Evolutionary conservation across 441 rosid genomes (phyloP).

Genomic region (Erodium moschatum): DNA sequence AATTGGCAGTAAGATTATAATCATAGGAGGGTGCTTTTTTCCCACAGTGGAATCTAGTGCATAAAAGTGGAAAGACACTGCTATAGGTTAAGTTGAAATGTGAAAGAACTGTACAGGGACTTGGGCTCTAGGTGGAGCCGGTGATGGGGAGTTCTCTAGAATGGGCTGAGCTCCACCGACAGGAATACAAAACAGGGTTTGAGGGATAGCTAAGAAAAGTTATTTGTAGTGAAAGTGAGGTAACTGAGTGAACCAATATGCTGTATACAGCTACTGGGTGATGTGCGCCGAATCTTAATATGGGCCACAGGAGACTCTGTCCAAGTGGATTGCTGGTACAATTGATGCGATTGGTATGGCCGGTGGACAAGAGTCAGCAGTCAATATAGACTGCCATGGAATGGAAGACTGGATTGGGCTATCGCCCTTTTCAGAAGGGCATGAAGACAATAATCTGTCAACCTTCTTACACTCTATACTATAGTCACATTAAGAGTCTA

Average conservation of each 20-base stretch:
- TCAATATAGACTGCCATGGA: slow-evolving; percentile 22
- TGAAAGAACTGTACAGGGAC: neutral
- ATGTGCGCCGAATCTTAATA: neutral
- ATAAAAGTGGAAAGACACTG: neutral
- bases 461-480: neutral
- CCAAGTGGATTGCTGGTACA: slow-evolving; percentile 20
- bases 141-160: neutral
- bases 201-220: slow-evolving; percentile 8
- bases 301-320: neutral
- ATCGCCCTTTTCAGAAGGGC: slow-evolving; percentile 13
- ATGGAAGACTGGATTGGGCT: slow-evolving; percentile 11
- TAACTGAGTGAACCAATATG: neutral
- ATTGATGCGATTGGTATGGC: slow-evolving; percentile 15
- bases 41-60: neutral
- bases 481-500: slow-evolving; percentile 3
- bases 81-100: slow-evolving; percentile 6
- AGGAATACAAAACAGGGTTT: neutral
- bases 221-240: neutral
- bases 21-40: neutral
- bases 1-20: slow-evolving; percentile 4
- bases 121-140: slow-evolving; percentile 5
- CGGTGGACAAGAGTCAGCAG: slow-evolving; percentile 24
- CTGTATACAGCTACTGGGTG: slow-evolving; percentile 4
- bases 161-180: slow-evolving; percentile 8
- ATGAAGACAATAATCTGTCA: neutral